Conservation (phyloP, 2,329 filamentous ascomycete genomes). For the Ascosphaera apis region DNA sequence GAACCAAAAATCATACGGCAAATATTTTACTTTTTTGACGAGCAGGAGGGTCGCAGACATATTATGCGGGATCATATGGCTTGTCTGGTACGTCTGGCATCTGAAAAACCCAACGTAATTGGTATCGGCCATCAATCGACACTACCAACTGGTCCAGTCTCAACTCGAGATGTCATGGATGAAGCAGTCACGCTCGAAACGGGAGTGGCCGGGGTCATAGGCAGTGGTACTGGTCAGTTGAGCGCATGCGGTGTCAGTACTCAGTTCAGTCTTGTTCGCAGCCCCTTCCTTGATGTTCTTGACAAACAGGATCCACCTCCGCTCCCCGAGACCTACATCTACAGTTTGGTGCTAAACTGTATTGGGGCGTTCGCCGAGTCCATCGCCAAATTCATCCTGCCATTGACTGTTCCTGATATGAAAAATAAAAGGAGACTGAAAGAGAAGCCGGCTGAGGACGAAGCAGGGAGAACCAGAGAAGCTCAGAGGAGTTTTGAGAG, state of each 20-base stretch:
- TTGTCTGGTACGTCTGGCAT: constrained; percentile 74
- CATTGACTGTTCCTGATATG: constrained; percentile 61
- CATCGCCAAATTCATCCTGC: constrained; percentile 77
- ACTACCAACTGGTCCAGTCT: constrained; percentile 41
- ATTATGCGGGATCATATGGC: constrained; percentile 66
- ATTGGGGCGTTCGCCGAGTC: constrained; percentile 80
- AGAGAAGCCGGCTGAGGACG: constrained; percentile 10
- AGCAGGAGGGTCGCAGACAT: constrained; percentile 44
- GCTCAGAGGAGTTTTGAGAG: too few species aligned
- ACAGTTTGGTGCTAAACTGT: constrained; percentile 69
- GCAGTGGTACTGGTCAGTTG: constrained; percentile 41
- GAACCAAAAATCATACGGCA: constrained; percentile 56
- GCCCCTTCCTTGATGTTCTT: constrained; percentile 77
- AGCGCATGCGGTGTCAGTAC: constrained; percentile 57
- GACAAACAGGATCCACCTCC: constrained; percentile 71
- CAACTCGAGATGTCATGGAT: constrained; percentile 33
- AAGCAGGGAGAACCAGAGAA: constrained; percentile 8
- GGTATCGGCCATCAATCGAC: constrained; percentile 77
- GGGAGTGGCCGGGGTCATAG: constrained; percentile 70
- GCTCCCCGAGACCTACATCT: constrained; percentile 82
- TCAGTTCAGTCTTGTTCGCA: constrained; percentile 73
- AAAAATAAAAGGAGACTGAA: constrained; percentile 26
- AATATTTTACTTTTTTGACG: constrained; percentile 63
- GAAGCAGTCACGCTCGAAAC: constrained; percentile 82
- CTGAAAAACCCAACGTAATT: constrained; percentile 73